Conservation (phyloP, 1,284 basidiomycete species). For the Trichosporon coremiiforme region DNA sequence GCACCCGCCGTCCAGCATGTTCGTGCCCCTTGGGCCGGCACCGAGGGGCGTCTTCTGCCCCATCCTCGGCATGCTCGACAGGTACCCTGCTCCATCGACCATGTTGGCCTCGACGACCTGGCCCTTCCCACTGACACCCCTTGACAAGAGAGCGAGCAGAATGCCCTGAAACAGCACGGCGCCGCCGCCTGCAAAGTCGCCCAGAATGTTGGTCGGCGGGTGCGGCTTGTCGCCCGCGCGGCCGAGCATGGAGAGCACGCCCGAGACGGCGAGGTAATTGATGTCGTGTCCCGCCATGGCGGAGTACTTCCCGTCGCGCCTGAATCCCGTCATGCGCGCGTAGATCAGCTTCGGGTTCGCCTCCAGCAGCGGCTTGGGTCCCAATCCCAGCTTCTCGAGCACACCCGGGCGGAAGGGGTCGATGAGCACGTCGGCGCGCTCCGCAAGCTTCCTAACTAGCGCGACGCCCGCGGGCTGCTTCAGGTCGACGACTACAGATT, state of each 20-base stretch:
- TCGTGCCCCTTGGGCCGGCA: slow-evolving; percentile 21
- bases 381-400: slow-evolving; percentile 31
- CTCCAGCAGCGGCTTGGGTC: slow-evolving; percentile 13
- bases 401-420: slow-evolving; percentile 34
- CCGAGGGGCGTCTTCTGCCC: slow-evolving; percentile 11
- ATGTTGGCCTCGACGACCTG: slow-evolving; percentile 33
- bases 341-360: slow-evolving; percentile 31
- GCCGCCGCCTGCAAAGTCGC: slow-evolving; percentile 35
- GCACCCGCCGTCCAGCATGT: slow-evolving; percentile 32
- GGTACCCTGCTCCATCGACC: slow-evolving; percentile 29
- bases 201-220: slow-evolving; percentile 32
- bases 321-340: slow-evolving; percentile 33
- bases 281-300: slow-evolving; percentile 33
- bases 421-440: slow-evolving; percentile 27
- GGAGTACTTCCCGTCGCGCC: slow-evolving; percentile 19
- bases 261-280: slow-evolving; percentile 33
- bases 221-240: slow-evolving; percentile 21
- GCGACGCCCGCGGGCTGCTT: slow-evolving; percentile 23
- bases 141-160: slow-evolving; percentile 27
- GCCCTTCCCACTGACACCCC: slow-evolving; percentile 27
- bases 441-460: slow-evolving; percentile 21
- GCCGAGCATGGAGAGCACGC: slow-evolving; percentile 29
- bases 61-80: slow-evolving; percentile 27
- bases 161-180: slow-evolving; percentile 31
- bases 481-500: slow-evolving; percentile 23